These are phyloP conservation scores for Pseudogymnoascus destructans DNA, from an alignment of 2,329 filamentous ascomycete genomes.

Conservation along the genomic window DNA sequence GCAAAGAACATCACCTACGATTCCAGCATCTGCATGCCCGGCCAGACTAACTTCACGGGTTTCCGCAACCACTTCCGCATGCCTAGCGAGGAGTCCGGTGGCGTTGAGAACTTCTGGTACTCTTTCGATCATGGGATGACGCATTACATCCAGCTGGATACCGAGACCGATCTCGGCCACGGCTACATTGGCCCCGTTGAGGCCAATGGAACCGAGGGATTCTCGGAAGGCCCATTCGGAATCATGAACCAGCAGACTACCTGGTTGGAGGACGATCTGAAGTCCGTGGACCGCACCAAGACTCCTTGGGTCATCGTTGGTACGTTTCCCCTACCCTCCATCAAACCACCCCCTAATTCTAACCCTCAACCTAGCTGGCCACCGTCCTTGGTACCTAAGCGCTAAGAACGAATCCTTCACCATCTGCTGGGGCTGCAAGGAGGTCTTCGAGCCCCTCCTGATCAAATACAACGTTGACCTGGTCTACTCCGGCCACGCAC, in stretches of 20 bases:
- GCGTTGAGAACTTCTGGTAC: constrained; percentile 43
- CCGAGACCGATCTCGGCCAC: constrained; percentile 40
- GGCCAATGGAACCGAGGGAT: constrained; percentile 23
- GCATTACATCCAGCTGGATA: constrained; percentile 42
- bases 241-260: constrained; percentile 30
- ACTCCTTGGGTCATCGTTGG: constrained; percentile 21
- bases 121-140: constrained; percentile 45
- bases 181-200: constrained; percentile 34
- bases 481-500: constrained; percentile 34
- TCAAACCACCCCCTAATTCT: background rate
- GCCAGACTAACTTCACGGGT: constrained; percentile 46
- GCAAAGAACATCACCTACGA: constrained; percentile 30
- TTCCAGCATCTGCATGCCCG: constrained; percentile 34
- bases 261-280: constrained; percentile 30
- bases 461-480: constrained; percentile 34
- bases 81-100: constrained; percentile 34
- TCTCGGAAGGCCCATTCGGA: constrained; percentile 35
- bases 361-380: constrained; percentile 12
- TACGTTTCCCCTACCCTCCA: constrained; percentile 8
- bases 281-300: constrained; percentile 19
- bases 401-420: constrained; percentile 15
- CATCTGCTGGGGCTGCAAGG: constrained; percentile 30
- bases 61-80: constrained; percentile 43
- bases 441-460: constrained; percentile 34
- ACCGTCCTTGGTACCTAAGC: constrained; percentile 20